These are phyloP conservation scores for Neocatenulostroma microsporum DNA, from an alignment of 2,329 filamentous ascomycete species.

Conservation along the genomic window DNA sequence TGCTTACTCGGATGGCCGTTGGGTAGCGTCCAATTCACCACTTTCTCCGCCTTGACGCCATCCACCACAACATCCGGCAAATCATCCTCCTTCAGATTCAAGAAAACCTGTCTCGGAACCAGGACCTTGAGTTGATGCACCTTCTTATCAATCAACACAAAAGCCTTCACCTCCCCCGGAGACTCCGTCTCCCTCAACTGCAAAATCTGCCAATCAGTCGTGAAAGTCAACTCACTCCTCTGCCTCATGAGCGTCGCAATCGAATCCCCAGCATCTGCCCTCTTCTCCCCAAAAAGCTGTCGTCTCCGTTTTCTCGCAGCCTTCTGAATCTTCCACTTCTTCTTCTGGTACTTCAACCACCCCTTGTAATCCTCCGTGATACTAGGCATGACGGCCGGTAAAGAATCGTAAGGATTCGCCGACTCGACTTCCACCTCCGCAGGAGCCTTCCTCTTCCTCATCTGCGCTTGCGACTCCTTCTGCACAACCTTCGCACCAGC, in stretches of 20 bases:
- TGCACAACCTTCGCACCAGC: conserved; percentile 24
- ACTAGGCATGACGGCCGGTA: conserved; percentile 76
- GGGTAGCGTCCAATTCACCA: conserved; percentile 83
- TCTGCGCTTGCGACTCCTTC: conserved; percentile 29
- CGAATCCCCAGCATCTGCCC: conserved; percentile 51
- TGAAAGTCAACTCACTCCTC: conserved; percentile 82
- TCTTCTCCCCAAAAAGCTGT: conserved; percentile 86
- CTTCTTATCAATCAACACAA: conserved; percentile 88
- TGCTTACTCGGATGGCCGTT: conserved; percentile 93
- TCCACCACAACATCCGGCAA: conserved; percentile 81
- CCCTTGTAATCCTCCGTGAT: conserved; percentile 79
- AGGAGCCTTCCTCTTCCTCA: too few species aligned
- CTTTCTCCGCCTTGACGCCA: conserved; percentile 83
- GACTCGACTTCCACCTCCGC: conserved; percentile 45
- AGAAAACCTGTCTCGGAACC: conserved; percentile 79
- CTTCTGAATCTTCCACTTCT: conserved; percentile 98
- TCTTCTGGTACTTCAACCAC: conserved; percentile 90
- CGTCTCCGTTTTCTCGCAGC: conserved; percentile 76
- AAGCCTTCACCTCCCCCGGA: conserved; percentile 78
- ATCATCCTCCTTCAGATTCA: conserved; percentile 83
- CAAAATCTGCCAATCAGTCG: conserved; percentile 89
- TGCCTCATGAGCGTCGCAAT: conserved; percentile 75
- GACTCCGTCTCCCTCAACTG: conserved; percentile 76
- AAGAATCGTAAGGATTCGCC: conserved; percentile 68
- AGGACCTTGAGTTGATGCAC: conserved; percentile 81